Conservation (phyloP, 805 yeast genomes). For the Wickerhamiella kazuoi region DNA sequence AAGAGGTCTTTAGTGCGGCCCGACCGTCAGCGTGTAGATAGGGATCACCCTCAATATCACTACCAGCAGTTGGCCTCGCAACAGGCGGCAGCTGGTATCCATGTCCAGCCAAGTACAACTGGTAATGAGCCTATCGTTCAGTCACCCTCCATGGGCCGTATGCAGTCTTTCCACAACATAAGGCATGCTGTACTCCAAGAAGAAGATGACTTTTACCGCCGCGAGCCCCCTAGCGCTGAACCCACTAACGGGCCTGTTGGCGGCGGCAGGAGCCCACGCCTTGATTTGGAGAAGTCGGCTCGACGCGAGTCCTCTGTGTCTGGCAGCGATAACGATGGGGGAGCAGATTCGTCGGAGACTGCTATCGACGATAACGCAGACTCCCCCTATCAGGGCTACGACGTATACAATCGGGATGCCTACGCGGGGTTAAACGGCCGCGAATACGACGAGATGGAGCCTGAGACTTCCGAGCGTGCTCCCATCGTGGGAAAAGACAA, state of each 20-base stretch:
- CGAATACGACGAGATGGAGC: conserved; percentile 62
- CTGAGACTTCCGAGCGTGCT: conserved; percentile 24
- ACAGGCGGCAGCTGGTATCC: conserved; percentile 26
- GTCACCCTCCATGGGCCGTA: neutral
- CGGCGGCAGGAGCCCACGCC: neutral
- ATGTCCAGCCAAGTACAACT: conserved; percentile 49
- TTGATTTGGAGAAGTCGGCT: conserved; percentile 3
- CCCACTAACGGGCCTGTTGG: neutral
- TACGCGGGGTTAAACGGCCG: conserved; percentile 61
- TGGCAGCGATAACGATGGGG: conserved; percentile 2
- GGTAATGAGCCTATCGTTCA: conserved; percentile 40
- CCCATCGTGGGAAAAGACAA: conserved; percentile 12
- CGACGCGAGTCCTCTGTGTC: conserved; percentile 1
- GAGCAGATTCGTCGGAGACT: neutral
- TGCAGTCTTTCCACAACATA: conserved; percentile 5
- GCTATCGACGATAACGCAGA: neutral
- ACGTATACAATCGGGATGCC: neutral
- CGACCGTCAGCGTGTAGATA: conserved; percentile 52
- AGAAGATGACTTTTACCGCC: neutral
- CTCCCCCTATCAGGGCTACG: neutral
- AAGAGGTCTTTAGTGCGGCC: conserved; percentile 69
- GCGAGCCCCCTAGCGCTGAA: neutral
- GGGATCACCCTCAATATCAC: conserved; percentile 59
- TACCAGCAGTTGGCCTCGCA: conserved; percentile 59
- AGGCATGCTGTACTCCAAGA: conserved; percentile 9